Conservation (phyloP, 2,329 filamentous ascomycete species). For the Chaetomium strumarium region DNA sequence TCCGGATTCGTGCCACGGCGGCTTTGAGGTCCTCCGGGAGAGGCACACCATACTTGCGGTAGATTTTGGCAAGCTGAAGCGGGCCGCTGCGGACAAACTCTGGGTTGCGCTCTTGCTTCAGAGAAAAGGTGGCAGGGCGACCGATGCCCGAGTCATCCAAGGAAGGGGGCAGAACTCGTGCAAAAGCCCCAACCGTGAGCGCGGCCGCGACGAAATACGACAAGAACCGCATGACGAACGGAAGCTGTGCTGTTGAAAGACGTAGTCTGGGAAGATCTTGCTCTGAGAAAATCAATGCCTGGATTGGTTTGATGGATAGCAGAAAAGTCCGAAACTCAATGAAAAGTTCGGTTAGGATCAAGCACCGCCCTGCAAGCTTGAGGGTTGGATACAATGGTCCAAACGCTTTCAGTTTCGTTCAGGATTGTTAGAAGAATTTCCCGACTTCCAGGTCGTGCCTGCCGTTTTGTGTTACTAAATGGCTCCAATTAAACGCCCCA, state of each 20-base stretch:
- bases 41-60: conserved; percentile 33
- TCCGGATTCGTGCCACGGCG: conserved; percentile 23
- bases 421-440: too few relatives aligned
- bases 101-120: conserved; percentile 35
- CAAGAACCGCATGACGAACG: neutral
- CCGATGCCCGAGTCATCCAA: neutral
- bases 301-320: too few relatives aligned
- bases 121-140: conserved; percentile 24
- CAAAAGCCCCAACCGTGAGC: conserved; percentile 3
- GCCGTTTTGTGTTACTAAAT: too few relatives aligned
- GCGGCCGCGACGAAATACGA: neutral
- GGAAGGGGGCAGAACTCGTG: conserved; percentile 3
- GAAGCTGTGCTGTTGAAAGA: neutral
- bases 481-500: too few relatives aligned
- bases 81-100: conserved; percentile 32
- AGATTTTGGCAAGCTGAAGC: conserved; percentile 32
- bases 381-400: too few relatives aligned
- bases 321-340: too few relatives aligned
- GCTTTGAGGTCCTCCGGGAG: conserved; percentile 29
- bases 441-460: too few relatives aligned
- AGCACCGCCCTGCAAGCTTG: too few relatives aligned
- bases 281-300: too few relatives aligned
- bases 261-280: neutral
- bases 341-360: too few relatives aligned
- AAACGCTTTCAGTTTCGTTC: too few relatives aligned